Evolutionary conservation across 208 protist genomes (phyloP).

Genomic region (Leishmania arabica): DNA sequence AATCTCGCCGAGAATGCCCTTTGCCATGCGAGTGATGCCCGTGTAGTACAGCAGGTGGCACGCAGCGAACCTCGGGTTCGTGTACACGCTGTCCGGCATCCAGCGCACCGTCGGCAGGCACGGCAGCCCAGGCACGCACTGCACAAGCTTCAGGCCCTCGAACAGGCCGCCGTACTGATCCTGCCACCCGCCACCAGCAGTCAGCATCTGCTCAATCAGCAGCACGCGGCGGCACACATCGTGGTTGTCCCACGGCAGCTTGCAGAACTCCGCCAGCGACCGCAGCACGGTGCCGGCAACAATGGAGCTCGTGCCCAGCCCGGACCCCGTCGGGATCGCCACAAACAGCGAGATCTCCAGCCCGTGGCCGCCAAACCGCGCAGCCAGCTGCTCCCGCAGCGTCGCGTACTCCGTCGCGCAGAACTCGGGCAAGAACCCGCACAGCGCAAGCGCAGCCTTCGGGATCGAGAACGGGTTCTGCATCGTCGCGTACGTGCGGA

Average conservation of each 20-base stretch:
- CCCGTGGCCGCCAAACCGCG: constrained; percentile 42
- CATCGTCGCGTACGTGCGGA: constrained; percentile 41
- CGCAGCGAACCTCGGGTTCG: constrained; percentile 27
- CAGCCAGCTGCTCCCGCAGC: constrained; percentile 38
- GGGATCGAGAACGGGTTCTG: constrained; percentile 60
- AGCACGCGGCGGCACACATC: constrained; percentile 55
- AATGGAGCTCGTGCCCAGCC: constrained; percentile 73
- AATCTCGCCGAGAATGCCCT: constrained; percentile 45
- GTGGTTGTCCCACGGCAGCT: constrained; percentile 43
- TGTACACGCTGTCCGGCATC: constrained; percentile 47
- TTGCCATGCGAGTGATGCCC: constrained; percentile 53
- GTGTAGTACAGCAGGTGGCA: constrained; percentile 71
- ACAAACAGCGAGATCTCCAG: constrained; percentile 58
- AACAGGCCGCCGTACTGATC: constrained; percentile 69
- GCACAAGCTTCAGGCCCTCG: constrained; percentile 50
- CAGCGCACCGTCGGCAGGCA: constrained; percentile 43
- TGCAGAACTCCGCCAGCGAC: constrained; percentile 48
- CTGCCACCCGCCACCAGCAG: constrained; percentile 70
- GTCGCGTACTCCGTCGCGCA: constrained; percentile 27
- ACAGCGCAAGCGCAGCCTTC: constrained; percentile 61
- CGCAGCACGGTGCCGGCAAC: constrained; percentile 50
- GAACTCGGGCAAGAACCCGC: constrained; percentile 57
- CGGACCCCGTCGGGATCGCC: constrained; percentile 59
- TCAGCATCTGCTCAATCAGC: constrained; percentile 69
- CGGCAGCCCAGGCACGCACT: constrained; percentile 33